Evolutionary conservation across 2,329 filamentous ascomycete species (phyloP).

Genomic region (Nannizzia gypsea): DNA sequence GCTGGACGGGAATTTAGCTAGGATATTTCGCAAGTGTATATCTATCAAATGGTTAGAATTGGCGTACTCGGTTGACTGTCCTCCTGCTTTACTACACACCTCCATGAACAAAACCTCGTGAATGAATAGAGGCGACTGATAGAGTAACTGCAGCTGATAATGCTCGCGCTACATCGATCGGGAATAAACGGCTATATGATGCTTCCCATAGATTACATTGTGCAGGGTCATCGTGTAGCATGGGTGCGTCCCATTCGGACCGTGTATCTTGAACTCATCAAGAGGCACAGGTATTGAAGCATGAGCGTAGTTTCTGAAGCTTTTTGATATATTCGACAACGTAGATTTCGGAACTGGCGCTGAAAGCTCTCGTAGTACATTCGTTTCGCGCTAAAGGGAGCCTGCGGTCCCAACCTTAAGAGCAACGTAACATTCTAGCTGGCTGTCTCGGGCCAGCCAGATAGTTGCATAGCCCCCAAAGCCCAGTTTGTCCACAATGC

Average conservation of each 20-base stretch:
- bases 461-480: slow-evolving; percentile 34
- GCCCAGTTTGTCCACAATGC: slow-evolving; percentile 33
- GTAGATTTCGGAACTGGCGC: background rate
- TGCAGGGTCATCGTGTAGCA: slow-evolving; percentile 16
- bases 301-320: background rate
- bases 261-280: slow-evolving; percentile 16
- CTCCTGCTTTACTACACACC: slow-evolving; percentile 9
- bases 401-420: slow-evolving; percentile 21
- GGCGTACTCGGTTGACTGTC: background rate
- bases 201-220: slow-evolving; percentile 16
- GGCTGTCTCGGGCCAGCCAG: slow-evolving; percentile 31
- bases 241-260: slow-evolving; percentile 15
- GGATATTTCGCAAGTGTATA: slow-evolving; percentile 18
- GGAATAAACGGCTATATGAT: slow-evolving; percentile 15
- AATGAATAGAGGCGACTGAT: slow-evolving; percentile 17
- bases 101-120: slow-evolving; percentile 18
- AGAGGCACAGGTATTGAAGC: slow-evolving; percentile 7
- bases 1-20: slow-evolving; percentile 12
- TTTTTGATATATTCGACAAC: background rate
- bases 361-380: slow-evolving; percentile 17
- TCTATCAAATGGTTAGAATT: slow-evolving; percentile 9
- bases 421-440: slow-evolving; percentile 19
- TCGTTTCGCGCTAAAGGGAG: slow-evolving; percentile 14
- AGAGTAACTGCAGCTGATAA: slow-evolving; percentile 14
- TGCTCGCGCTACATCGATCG: slow-evolving; percentile 13